phyloP scores from a whole-genome alignment of 2,329 filamentous ascomycete species.

The Fusarium veterinarium region DNA sequence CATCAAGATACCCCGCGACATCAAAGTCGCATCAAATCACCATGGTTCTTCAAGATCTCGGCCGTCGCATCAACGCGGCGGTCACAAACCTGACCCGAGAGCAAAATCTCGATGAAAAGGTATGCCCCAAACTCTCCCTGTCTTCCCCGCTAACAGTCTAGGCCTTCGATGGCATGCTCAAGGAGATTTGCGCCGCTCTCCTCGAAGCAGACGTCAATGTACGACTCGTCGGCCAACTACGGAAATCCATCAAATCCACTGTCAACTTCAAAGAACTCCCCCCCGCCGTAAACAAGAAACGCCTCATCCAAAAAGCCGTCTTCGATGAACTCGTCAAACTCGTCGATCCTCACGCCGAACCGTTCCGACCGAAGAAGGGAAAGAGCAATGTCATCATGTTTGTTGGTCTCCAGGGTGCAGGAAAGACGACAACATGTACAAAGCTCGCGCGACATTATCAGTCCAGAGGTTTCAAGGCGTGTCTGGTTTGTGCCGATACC shows the following conservation, averaged over 20 bases:
- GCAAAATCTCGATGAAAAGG: slow-evolving; percentile 92
- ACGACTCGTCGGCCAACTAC: slow-evolving; percentile 87
- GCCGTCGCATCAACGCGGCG: slow-evolving; percentile 97
- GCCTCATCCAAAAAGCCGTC: slow-evolving; percentile 95
- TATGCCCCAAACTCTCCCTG: too few species aligned
- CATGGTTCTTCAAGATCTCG: slow-evolving; percentile 99
- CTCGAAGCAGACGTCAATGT: slow-evolving; percentile 98
- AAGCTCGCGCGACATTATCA: slow-evolving; percentile 97
- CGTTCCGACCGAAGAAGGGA: slow-evolving; percentile 97
- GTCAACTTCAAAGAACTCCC: slow-evolving; percentile 97
- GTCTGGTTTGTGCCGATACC: slow-evolving; percentile 96
- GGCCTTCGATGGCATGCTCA: slow-evolving; percentile 98
- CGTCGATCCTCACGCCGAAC: slow-evolving; percentile 93
- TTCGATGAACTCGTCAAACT: slow-evolving; percentile 97
- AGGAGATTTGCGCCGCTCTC: slow-evolving; percentile 95
- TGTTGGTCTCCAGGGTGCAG: slow-evolving; percentile 95
- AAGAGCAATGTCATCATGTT: slow-evolving; percentile 99
- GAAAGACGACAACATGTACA: slow-evolving; percentile 98
- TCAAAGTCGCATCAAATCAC: slow-evolving; percentile 39
- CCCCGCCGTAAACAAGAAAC: slow-evolving; percentile 96
- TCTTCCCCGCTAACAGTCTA: slow-evolving; percentile 50
- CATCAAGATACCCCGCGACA: slow-evolving; percentile 43
- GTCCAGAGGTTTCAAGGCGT: slow-evolving; percentile 90
- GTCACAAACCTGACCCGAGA: slow-evolving; percentile 93
- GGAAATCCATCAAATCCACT: slow-evolving; percentile 88